Conservation (phyloP, 1,139 yeast genomes). For the Protomyces inundatus region DNA sequence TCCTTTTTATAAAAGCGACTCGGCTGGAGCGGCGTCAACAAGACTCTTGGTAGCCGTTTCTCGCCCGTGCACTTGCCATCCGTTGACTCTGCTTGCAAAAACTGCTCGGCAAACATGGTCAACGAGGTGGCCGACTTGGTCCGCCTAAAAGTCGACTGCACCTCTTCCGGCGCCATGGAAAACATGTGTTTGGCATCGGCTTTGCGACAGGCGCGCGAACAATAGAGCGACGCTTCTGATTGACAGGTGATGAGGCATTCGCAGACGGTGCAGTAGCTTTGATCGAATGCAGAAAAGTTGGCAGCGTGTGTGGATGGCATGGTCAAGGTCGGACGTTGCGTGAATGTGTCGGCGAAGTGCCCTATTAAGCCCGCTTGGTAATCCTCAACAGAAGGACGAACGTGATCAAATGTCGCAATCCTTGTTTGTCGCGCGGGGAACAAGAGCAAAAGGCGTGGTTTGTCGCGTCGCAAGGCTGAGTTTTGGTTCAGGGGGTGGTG, state of each 20-base stretch:
- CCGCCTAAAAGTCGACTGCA: neutral
- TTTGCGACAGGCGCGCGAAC: conserved; percentile 4
- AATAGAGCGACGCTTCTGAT: neutral
- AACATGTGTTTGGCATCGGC: neutral
- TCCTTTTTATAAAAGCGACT: neutral
- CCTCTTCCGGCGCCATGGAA: neutral
- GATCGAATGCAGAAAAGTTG: neutral
- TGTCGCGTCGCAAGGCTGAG: too few relatives aligned
- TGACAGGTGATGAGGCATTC: neutral
- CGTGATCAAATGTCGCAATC: too few relatives aligned
- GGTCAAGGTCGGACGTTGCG: neutral
- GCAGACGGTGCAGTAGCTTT: neutral
- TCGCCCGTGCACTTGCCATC: too few relatives aligned
- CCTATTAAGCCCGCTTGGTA: too few relatives aligned
- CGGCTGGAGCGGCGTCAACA: neutral
- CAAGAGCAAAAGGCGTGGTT: too few relatives aligned
- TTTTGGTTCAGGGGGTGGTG: too few relatives aligned
- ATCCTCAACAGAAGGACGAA: too few relatives aligned
- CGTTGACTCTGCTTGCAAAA: neutral
- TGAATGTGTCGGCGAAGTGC: too few relatives aligned
- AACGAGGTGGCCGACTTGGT: neutral
- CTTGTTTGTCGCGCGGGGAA: too few relatives aligned
- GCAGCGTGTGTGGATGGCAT: neutral
- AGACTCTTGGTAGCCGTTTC: neutral
- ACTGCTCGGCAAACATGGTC: neutral